Evolutionary conservation across 1,284 basidiomycete species (phyloP), one percentile per base, ranked within the genome.

Genomic region (Cryptococcus maquisensis): DNA sequence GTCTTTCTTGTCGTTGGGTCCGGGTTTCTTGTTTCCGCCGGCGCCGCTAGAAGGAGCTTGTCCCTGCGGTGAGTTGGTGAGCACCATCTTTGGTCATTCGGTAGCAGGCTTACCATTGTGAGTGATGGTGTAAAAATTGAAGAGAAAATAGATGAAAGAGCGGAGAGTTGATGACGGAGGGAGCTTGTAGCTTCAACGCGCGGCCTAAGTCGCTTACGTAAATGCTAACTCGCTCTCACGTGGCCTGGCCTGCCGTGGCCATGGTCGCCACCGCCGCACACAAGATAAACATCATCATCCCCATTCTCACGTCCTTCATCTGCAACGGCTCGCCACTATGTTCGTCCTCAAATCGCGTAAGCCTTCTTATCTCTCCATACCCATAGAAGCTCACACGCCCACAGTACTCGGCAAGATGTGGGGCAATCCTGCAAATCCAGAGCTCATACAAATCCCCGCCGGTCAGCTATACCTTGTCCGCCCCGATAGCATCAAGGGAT

Each of bases 401-500:
- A 13, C 66, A 95, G 91, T 95, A 41, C 83, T 95, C 61, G 87
- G 89, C 64, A 90, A 87, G 82, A 92, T 96, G 77, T 94, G 92
- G 91, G 90, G 77, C 23, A 77, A 78, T 54, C 75, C 78, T 18
- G 89, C 92, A 75, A 89, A 90, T 52, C 84, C 90, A 18, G 93
- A 96, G 75, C 82, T 99, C 49, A 91, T 96, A 49, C 95, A 96
- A 79, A 89, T 98, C 54, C 88, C 90, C 15, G 86, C 87, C 60
- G 96, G 95, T 3, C 86, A 93, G 69, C 83, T 98, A 28, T 95
- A 88, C 77, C 85, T 98, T 57, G 86, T 95, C 54, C 85, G 95
- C 47, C 88, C 91, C 39, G 90, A 89, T 56, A 88, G 87, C 63
- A 86, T 96, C 64, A 87, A 95, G 64, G 88, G 90, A 39, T 88